Evolutionary conservation across 2,329 filamentous ascomycete genomes (phyloP).

Genomic region (Calonectria hongkongensis): DNA sequence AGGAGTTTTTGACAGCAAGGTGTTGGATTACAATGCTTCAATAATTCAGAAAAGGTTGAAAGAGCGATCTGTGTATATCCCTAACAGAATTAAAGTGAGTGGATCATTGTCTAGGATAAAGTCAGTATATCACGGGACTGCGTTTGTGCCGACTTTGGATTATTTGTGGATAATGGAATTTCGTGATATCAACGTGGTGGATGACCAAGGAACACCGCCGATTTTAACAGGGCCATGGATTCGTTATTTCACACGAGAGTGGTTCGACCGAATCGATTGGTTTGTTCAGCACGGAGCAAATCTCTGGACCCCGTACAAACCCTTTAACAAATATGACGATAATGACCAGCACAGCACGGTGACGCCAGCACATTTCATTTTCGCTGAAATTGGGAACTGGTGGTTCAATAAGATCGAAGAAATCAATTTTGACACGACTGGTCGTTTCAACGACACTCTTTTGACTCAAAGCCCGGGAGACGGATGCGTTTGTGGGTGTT

Average conservation of each 20-base stretch:
- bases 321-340: accelerated
- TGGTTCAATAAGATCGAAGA: background rate
- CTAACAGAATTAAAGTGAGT: background rate
- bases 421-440: no score
- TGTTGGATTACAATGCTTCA: background rate
- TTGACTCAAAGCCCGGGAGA: background rate
- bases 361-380: background rate
- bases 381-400: background rate
- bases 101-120: background rate
- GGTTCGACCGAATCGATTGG: background rate
- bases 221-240: accelerated
- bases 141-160: background rate
- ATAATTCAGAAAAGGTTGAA: background rate
- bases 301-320: background rate
- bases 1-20: background rate
- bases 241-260: accelerated
- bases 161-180: background rate
- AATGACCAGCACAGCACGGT: background rate
- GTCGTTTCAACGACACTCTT: background rate
- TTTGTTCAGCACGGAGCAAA: background rate
- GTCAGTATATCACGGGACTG: background rate
- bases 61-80: background rate
- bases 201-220: background rate
- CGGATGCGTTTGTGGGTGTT: background rate
- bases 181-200: background rate